Evolutionary conservation across 2,329 filamentous ascomycete genomes (phyloP).

Genomic region (Lachnellula willkommii): DNA sequence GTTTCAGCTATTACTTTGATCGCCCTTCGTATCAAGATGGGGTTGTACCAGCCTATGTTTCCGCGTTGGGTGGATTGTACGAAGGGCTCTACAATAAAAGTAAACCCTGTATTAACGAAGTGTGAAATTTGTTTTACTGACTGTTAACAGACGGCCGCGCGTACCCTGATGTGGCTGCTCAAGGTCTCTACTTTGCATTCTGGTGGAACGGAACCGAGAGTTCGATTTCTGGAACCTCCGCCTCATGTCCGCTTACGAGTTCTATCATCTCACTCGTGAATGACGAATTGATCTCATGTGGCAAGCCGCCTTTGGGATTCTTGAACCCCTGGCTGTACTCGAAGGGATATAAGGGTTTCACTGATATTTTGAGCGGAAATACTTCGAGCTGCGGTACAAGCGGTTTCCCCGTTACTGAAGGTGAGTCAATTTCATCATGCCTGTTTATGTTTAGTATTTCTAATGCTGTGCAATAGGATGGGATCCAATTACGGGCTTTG

Average conservation of each 20-base stretch:
- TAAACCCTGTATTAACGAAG: not conserved
- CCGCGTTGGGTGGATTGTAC: slow-evolving; percentile 40
- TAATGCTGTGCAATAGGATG: slow-evolving; percentile 13
- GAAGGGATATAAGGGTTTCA: slow-evolving; percentile 33
- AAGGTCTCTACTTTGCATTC: slow-evolving; percentile 52
- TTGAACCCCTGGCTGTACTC: slow-evolving; percentile 41
- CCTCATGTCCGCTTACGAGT: slow-evolving; percentile 51
- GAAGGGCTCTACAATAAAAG: slow-evolving; percentile 38
- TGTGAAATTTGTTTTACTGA: not conserved
- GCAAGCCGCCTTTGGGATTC: slow-evolving; percentile 40
- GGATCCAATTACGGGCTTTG: slow-evolving; percentile 35
- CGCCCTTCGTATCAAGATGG: slow-evolving; percentile 42
- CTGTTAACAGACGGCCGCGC: slow-evolving; percentile 37
- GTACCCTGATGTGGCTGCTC: slow-evolving; percentile 47
- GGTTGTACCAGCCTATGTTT: slow-evolving; percentile 38
- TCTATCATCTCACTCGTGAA: slow-evolving; percentile 57
- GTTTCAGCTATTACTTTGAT: slow-evolving; percentile 47
- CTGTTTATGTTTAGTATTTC: too few species aligned
- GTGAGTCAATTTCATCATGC: slow-evolving; percentile 1
- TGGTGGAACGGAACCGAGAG: slow-evolving; percentile 34
- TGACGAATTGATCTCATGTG: slow-evolving; percentile 49
- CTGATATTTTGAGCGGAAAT: slow-evolving; percentile 35
- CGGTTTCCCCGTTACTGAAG: slow-evolving; percentile 27
- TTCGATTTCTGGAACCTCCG: slow-evolving; percentile 45
- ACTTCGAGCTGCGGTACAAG: slow-evolving; percentile 32